These are phyloP conservation scores for Zychaea mexicana DNA, from an alignment of 371 early-diverging fungal species.

Conservation along the genomic window DNA sequence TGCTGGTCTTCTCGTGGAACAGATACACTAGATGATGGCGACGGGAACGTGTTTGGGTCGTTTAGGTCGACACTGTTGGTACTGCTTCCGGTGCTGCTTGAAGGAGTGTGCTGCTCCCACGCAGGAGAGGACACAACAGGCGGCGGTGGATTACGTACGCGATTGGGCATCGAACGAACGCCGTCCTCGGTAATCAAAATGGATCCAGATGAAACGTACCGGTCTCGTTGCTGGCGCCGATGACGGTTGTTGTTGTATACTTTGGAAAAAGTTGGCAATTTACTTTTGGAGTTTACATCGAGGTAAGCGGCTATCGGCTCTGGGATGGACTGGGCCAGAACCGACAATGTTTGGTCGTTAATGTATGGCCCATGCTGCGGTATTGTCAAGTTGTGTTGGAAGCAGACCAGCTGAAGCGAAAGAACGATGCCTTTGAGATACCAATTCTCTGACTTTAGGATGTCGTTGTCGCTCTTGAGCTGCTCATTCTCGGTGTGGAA, in stretches of 20 bases:
- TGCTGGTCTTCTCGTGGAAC: background rate
- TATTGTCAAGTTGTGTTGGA: conserved; percentile 46
- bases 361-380: conserved; percentile 49
- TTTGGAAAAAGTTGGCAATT: conserved; percentile 31
- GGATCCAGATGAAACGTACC: conserved; percentile 31
- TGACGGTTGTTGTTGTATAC: conserved; percentile 23
- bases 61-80: background rate
- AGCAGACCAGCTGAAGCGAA: conserved; percentile 54
- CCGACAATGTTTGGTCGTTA: conserved; percentile 41
- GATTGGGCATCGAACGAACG: conserved; percentile 18
- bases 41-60: conserved; percentile 2
- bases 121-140: background rate
- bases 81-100: background rate
- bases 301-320: conserved; percentile 46
- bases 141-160: background rate
- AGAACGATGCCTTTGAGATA: conserved; percentile 60
- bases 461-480: conserved; percentile 53
- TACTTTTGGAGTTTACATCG: conserved; percentile 42
- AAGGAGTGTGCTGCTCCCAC: background rate
- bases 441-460: conserved; percentile 66
- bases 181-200: conserved; percentile 39
- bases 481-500: conserved; percentile 52
- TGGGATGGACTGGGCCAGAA: conserved; percentile 45
- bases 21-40: background rate
- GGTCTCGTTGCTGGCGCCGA: conserved; percentile 21